A percentile compares a stretch with the other conserved stretches of the same genome.
Evolutionary conservation across 108 stramenopile genomes (phyloP).

Genomic region (Pseudonitzschia multistriata): DNA sequence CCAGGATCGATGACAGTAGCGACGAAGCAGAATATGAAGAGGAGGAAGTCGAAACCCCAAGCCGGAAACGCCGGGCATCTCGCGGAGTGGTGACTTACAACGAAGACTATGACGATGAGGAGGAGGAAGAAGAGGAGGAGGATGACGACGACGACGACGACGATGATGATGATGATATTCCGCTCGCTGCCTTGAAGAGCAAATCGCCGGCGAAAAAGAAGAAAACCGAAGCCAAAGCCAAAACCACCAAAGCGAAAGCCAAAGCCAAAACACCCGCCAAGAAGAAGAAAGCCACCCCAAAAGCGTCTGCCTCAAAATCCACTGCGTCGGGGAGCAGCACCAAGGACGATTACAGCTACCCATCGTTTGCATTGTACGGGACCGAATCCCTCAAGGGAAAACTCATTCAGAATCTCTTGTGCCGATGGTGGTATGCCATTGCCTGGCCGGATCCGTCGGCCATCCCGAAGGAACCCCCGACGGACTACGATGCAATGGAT

Average conservation of each 20-base stretch:
- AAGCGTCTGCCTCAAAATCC: slow-evolving; percentile 25
- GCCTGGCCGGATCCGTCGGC: slow-evolving; percentile 72
- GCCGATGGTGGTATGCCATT: slow-evolving; percentile 97
- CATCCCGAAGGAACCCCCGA: slow-evolving; percentile 57
- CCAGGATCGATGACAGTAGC: slow-evolving; percentile 1
- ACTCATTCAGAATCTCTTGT: slow-evolving; percentile 82
- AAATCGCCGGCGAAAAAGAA: slow-evolving; percentile 33
- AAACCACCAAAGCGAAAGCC: slow-evolving; percentile 21
- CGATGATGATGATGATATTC: slow-evolving; percentile 66
- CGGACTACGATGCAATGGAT: slow-evolving; percentile 84
- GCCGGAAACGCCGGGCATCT: slow-evolving; percentile 7
- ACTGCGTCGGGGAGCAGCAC: slow-evolving; percentile 9
- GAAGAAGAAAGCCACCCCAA: slow-evolving; percentile 25
- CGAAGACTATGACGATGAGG: slow-evolving; percentile 16
- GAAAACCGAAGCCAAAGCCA: slow-evolving; percentile 21
- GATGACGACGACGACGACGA: slow-evolving; percentile 35
- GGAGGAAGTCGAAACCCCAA: slow-evolving; percentile 2
- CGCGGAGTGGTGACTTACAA: slow-evolving; percentile 18
- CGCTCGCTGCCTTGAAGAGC: slow-evolving; percentile 56
- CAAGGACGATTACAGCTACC: slow-evolving; percentile 39
- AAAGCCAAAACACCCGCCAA: slow-evolving; percentile 41
- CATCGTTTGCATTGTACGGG: slow-evolving; percentile 52
- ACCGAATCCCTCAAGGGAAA: slow-evolving; percentile 71
- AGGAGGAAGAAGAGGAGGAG: slow-evolving; percentile 33
- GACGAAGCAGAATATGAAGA: slow-evolving; percentile 24